A percentile compares a stretch with the other conserved stretches of the same genome.
These are phyloP conservation scores for Aspergillus baeticus DNA, from an alignment of 495 filamentous ascomycete genomes.

Conservation along the genomic window DNA sequence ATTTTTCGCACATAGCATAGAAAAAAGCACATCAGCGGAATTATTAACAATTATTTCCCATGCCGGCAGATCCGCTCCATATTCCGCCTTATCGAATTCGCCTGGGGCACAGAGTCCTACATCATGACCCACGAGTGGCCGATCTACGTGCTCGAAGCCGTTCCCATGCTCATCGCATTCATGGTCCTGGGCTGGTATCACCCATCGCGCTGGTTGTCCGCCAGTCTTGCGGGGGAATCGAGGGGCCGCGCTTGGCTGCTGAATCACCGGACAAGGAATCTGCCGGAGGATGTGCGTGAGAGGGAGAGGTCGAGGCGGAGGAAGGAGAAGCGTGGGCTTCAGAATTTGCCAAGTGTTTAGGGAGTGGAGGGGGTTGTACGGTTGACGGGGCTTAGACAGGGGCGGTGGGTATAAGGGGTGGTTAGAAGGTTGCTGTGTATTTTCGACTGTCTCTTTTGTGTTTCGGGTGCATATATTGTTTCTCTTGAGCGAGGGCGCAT, in stretches of 20 bases:
- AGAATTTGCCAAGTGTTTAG: not conserved
- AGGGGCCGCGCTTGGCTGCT: not conserved
- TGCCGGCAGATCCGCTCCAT: slow-evolving; percentile 34
- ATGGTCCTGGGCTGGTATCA: slow-evolving; percentile 28
- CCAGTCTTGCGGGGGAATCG: not conserved
- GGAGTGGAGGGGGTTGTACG: too few relatives aligned
- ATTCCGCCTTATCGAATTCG: slow-evolving; percentile 39
- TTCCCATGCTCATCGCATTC: slow-evolving; percentile 37
- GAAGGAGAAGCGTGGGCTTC: not conserved
- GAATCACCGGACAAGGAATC: not conserved
- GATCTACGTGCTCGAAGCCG: slow-evolving; percentile 36
- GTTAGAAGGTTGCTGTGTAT: too few relatives aligned
- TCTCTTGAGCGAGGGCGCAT: too few relatives aligned
- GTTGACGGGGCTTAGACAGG: too few relatives aligned
- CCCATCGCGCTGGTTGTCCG: slow-evolving; percentile 17
- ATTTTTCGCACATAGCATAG: too few relatives aligned
- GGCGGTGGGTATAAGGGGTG: too few relatives aligned
- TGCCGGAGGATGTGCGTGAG: too few relatives aligned
- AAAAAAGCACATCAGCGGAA: too few relatives aligned
- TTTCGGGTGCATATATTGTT: too few relatives aligned
- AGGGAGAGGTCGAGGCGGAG: too few relatives aligned
- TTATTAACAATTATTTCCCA: too few relatives aligned
- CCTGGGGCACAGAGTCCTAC: slow-evolving; percentile 32
- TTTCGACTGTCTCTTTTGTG: too few relatives aligned
- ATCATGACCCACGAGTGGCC: slow-evolving; percentile 37